Percentiles rank a stretch among this genome's conserved stretches.
Conservation (phyloP, 345 rosid genomes). For the Linum trigynum region DNA sequence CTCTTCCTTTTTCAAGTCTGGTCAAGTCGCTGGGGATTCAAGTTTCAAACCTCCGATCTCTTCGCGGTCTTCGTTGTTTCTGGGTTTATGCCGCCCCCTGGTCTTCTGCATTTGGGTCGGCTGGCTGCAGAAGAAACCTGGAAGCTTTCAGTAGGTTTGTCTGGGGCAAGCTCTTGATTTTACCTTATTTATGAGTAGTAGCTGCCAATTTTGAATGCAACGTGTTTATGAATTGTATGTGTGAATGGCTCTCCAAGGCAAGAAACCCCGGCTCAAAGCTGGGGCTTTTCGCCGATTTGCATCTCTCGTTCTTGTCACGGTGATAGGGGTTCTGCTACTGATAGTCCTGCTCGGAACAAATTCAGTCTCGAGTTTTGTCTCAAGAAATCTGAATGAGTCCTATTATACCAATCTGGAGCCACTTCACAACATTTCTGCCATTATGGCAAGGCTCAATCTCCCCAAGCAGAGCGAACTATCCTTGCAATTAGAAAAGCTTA, state of each 20-base stretch:
- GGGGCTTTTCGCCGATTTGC: conserved; percentile 38
- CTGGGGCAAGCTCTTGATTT: too few species aligned
- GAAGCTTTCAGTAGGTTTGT: too few species aligned
- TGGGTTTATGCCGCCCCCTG: too few species aligned
- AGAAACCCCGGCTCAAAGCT: conserved; percentile 49
- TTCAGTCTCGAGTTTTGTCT: conserved; percentile 16
- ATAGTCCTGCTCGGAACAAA: conserved; percentile 40
- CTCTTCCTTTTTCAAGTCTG: too few species aligned
- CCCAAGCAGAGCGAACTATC: conserved; percentile 56
- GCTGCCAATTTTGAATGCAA: background rate
- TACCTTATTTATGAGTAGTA: too few species aligned
- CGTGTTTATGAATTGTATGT: background rate
- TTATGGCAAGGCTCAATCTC: conserved; percentile 27
- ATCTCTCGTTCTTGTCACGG: conserved; percentile 39
- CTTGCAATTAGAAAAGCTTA: conserved; percentile 44
- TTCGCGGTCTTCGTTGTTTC: too few species aligned
- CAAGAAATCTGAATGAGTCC: conserved; percentile 22
- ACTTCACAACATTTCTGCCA: conserved; percentile 13
- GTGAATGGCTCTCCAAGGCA: conserved; percentile 48
- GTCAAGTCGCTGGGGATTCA: too few species aligned
- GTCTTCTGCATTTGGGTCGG: too few species aligned
- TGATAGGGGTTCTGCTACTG: conserved; percentile 42
- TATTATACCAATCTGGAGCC: conserved; percentile 19
- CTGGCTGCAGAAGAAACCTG: too few species aligned
- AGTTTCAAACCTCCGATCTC: too few species aligned